Evolutionary conservation across 345 rosid species (phyloP).

Genomic region (Capsella bursapastoris): DNA sequence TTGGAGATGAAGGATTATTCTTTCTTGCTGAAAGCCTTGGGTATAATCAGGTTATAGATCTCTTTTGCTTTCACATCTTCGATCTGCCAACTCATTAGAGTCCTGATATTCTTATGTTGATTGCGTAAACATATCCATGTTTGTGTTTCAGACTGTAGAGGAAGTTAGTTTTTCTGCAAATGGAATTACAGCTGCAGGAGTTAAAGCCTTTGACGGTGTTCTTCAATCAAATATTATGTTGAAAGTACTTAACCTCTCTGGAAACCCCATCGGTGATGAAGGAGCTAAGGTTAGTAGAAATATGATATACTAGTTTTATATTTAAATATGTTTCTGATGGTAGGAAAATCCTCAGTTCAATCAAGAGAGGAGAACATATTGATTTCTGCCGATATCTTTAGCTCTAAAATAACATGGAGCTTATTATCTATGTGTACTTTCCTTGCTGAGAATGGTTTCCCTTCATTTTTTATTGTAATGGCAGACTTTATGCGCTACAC

Average conservation of each 20-base stretch:
- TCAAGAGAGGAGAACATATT: background rate
- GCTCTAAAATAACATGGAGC: constrained; percentile 19
- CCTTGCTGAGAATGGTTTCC: constrained; percentile 29
- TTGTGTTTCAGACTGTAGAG: constrained; percentile 65
- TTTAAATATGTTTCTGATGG: constrained; percentile 7
- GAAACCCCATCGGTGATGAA: constrained; percentile 94
- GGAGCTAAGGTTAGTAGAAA: constrained; percentile 83
- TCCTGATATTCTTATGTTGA: constrained; percentile 21
- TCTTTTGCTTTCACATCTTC: constrained; percentile 12
- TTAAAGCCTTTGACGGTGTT: constrained; percentile 83
- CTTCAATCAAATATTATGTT: constrained; percentile 79
- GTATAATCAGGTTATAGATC: constrained; percentile 75
- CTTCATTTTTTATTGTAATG: constrained; percentile 23
- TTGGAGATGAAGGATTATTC: constrained; percentile 93
- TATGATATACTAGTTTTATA: background rate
- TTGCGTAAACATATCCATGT: constrained; percentile 16
- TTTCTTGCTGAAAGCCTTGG: constrained; percentile 90
- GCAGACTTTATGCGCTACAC: constrained; percentile 74
- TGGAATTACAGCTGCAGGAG: constrained; percentile 87
- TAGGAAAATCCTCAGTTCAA: background rate
- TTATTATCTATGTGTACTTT: constrained; percentile 14
- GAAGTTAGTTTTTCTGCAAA: constrained; percentile 97
- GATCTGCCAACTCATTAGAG: background rate
- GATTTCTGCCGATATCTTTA: background rate
- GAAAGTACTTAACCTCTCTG: constrained; percentile 81